Percentiles rank a stretch among this genome's conserved stretches.
These are phyloP conservation scores for Onygenales sp. DNA, from an alignment of 2,329 filamentous ascomycete species.

Conservation along the genomic window DNA sequence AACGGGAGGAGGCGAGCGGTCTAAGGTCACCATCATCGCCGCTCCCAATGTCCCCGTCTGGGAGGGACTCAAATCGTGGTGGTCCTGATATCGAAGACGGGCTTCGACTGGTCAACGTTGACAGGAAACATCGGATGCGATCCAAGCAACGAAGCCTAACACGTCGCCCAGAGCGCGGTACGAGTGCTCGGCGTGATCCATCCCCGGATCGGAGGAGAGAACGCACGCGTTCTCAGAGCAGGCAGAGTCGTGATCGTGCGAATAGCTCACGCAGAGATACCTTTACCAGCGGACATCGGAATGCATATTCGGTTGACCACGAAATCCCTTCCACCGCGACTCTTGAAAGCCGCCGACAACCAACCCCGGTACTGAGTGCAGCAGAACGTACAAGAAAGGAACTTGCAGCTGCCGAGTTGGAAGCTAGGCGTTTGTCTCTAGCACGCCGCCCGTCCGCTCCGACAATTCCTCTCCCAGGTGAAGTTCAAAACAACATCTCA, in stretches of 20 bases:
- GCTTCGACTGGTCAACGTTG: conserved; percentile 33
- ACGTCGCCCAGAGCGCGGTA: conserved; percentile 35
- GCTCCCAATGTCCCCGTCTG: conserved; percentile 59
- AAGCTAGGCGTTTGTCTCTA: conserved; percentile 76
- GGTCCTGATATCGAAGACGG: conserved; percentile 55
- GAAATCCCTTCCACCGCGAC: background rate
- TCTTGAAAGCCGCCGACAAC: conserved; percentile 11
- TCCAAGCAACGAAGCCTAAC: conserved; percentile 44
- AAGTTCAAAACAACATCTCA: conserved; percentile 34
- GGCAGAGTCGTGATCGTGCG: conserved; percentile 20
- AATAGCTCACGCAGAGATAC: background rate
- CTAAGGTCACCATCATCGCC: conserved; percentile 71
- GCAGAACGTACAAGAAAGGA: conserved; percentile 62
- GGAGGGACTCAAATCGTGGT: conserved; percentile 41
- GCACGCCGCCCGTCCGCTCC: conserved; percentile 72
- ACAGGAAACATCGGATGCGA: conserved; percentile 35
- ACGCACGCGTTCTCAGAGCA: conserved; percentile 26
- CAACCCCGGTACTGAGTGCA: conserved; percentile 30
- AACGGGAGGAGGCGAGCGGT: conserved; percentile 48
- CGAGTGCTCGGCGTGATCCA: conserved; percentile 32
- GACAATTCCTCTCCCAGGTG: conserved; percentile 64
- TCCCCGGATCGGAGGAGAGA: conserved; percentile 38
- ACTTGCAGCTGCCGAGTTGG: conserved; percentile 71
- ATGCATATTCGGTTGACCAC: background rate
- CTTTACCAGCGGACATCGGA: background rate